Percentiles rank a stretch among this genome's conserved stretches.
Conservation (phyloP, 164 flowering plant species). For the Piper betle region DNA sequence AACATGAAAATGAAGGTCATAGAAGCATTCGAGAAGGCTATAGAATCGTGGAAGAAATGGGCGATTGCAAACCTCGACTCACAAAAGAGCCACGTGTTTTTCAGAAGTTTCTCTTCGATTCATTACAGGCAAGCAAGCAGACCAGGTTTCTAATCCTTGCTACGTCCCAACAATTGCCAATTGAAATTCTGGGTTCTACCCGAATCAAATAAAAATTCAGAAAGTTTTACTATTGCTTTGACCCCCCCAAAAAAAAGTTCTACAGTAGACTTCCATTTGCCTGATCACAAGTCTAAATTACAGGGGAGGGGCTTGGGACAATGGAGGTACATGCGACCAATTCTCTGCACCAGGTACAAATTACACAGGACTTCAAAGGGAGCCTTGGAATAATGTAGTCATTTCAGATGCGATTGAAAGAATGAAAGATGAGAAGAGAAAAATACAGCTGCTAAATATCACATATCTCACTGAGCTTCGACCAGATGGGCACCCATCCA, state of each 20-base stretch:
- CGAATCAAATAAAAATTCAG: too few species aligned
- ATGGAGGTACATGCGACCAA: conserved; percentile 45
- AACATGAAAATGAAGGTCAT: conserved; percentile 15
- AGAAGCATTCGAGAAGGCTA: conserved; percentile 20
- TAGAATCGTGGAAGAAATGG: conserved; percentile 59
- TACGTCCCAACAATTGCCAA: not conserved
- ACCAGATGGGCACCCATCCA: conserved; percentile 54
- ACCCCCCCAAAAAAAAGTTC: not conserved
- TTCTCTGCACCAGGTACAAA: conserved; percentile 36
- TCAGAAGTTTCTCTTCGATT: conserved; percentile 53
- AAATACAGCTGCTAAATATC: conserved; percentile 39
- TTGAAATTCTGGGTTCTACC: too few species aligned
- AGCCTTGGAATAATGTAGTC: conserved; percentile 29
- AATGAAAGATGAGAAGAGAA: conserved; percentile 23
- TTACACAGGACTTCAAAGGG: conserved; percentile 27
- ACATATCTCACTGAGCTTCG: conserved; percentile 55
- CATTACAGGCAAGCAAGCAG: conserved; percentile 47
- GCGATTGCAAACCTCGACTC: conserved; percentile 20
- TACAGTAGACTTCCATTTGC: not conserved
- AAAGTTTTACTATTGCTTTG: too few species aligned
- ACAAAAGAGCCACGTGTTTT: conserved; percentile 30
- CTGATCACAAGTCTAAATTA: conserved; percentile 3
- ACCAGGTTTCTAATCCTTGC: not conserved
- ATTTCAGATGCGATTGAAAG: conserved; percentile 28
- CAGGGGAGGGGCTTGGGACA: conserved; percentile 67